A percentile compares a stretch with the other conserved stretches of the same genome.
phyloP scores from a whole-genome alignment of 495 filamentous ascomycete species.

The Neurospora tetrasperma region DNA sequence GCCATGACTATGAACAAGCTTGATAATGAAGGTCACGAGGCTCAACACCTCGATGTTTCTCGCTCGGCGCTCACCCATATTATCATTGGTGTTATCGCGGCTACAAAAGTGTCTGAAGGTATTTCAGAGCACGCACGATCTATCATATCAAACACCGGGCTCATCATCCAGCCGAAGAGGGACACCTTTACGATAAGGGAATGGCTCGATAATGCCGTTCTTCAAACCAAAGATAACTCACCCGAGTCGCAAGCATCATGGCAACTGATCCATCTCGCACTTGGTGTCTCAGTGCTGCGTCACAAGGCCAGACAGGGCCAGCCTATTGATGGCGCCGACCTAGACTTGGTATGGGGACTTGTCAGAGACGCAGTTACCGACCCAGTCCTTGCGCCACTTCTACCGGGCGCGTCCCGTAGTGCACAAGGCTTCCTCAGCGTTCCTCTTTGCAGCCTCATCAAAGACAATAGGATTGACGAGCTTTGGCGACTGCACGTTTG shows the following conservation, averaged over 20 bases:
- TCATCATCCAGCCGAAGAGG: background rate
- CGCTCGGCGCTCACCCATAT: background rate
- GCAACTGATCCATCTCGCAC: background rate
- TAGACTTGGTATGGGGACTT: conserved; percentile 1
- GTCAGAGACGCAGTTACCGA: background rate
- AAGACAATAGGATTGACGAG: conserved; percentile 15
- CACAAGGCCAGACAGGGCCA: background rate
- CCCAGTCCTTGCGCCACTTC: background rate
- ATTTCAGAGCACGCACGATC: background rate
- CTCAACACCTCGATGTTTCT: background rate
- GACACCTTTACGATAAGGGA: background rate
- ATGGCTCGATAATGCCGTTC: background rate
- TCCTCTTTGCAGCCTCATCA: conserved; percentile 17
- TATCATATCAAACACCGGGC: background rate
- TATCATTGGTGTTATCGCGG: background rate
- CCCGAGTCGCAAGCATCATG: background rate
- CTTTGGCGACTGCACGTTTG: conserved; percentile 19
- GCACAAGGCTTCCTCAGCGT: conserved; percentile 17
- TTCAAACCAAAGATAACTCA: background rate
- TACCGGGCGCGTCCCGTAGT: conserved; percentile 13
- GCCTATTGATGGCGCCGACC: background rate
- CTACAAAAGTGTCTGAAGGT: background rate
- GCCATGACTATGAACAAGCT: background rate
- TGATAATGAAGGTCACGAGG: background rate
- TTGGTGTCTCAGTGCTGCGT: background rate